Percentiles rank a stretch among this genome's conserved stretches.
Conservation (phyloP, 345 rosid species). For the Jatropha curcas region DNA sequence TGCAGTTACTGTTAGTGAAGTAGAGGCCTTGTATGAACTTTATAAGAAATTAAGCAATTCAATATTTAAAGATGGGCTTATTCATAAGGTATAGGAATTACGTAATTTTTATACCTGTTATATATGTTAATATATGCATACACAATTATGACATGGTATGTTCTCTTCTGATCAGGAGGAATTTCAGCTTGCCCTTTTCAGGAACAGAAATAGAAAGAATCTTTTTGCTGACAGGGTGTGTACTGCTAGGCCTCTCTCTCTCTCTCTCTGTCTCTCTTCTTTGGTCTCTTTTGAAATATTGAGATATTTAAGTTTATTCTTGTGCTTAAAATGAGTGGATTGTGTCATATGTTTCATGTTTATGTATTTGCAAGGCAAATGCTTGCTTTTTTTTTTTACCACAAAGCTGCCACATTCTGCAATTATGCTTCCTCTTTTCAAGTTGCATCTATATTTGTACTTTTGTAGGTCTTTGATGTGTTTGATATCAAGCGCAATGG, state of each 20-base stretch:
- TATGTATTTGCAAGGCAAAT: not conserved
- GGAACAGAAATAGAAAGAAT: constrained; percentile 64
- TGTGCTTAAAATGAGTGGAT: not conserved
- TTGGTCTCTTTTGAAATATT: no score
- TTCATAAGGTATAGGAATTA: constrained; percentile 67
- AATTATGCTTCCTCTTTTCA: not conserved
- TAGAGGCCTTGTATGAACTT: constrained; percentile 76
- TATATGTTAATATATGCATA: not conserved
- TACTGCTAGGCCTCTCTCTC: not conserved
- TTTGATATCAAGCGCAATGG: constrained; percentile 91
- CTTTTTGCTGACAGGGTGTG: constrained; percentile 90
- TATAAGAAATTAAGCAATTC: constrained; percentile 87
- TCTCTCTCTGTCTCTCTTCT: not conserved
- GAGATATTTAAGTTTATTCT: not conserved
- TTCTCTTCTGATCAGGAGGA: constrained; percentile 61
- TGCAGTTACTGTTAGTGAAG: constrained; percentile 79
- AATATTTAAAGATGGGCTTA: constrained; percentile 74
- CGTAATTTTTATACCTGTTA: no score
- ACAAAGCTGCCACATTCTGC: not conserved
- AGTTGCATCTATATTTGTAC: constrained; percentile 1
- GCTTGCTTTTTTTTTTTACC: not conserved
- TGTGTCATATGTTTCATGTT: not conserved
- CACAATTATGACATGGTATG: not conserved
- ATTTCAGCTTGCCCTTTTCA: constrained; percentile 86
- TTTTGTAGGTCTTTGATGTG: constrained; percentile 66